phyloP scores from a whole-genome alignment of 208 protist genomes.

The Leptomonas seymouri region DNA sequence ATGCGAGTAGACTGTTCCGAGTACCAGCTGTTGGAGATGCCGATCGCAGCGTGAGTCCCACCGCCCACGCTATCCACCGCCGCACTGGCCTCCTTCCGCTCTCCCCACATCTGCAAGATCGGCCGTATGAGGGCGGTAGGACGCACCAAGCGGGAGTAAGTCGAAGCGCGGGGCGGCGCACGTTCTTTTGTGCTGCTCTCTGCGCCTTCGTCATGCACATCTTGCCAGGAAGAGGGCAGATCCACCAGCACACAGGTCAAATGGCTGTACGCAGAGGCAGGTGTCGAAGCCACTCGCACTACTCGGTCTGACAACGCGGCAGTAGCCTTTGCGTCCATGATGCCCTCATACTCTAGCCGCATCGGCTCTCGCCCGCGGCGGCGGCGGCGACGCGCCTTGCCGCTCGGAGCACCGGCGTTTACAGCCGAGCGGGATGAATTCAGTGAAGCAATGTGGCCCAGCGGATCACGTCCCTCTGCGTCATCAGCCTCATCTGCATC shows the following conservation, averaged over 20 bases:
- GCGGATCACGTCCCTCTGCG: neutral
- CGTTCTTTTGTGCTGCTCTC: neutral
- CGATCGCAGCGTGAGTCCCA: conserved; percentile 1
- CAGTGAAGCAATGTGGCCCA: neutral
- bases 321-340: neutral
- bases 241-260: conserved; percentile 25
- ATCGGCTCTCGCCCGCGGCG: conserved; percentile 22
- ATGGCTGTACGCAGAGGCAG: conserved; percentile 21
- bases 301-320: neutral
- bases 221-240: conserved; percentile 20
- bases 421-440: neutral
- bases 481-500: conserved; percentile 12
- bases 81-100: conserved; percentile 9
- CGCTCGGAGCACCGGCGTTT: neutral
- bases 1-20: conserved; percentile 22
- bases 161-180: neutral
- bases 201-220: neutral
- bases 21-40: conserved; percentile 22
- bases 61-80: neutral
- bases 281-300: conserved; percentile 23
- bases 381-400: conserved; percentile 6
- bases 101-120: conserved; percentile 31
- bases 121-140: conserved; percentile 11
- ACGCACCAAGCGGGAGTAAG: neutral
- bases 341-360: conserved; percentile 29